Evolutionary conservation across 2,329 filamentous ascomycete species (phyloP), one percentile per base, ranked within the genome.

Genomic region (Teratosphaeria destructans): DNA sequence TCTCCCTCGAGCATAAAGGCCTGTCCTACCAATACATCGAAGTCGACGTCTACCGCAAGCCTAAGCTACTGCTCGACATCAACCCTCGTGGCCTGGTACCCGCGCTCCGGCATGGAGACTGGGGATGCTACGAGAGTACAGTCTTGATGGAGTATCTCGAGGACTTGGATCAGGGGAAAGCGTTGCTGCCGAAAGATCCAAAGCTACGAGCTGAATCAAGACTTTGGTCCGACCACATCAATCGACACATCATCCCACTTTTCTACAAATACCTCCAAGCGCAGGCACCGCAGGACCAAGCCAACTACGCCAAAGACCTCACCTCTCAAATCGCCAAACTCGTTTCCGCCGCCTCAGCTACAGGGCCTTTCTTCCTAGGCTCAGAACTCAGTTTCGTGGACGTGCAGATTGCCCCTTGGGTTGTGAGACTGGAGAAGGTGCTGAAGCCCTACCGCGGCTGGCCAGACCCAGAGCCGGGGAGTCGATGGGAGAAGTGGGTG

Each of bases 91-190:
- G 88, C 0, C 77, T 89, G 7, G 87, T 95, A 2, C 90, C 90
- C 7, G 88, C 86, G 8, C 80, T 95, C 60, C 80, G 85, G 47
- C 87, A 94, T 71, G 88, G 86, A 11, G 84, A 89, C 62, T 95
- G 89, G 89, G 85, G 86, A 0, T 90, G 87, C 67, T 86, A 90
- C 68, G 90, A 95, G 70, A 93, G 88, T 67, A 84, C 83, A 1
- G 86, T 95, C 3, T 81, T 95, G 66, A 81, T 95, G 71, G 90
- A 95, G 86, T 95, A 95, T 73, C 81, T 94, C 39, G 90, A 95
- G 68, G 91, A 95, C 67, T 74, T 90, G 32, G 78, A 83, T 35
- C 72, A 79, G 29, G 82, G 83, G 0, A 76, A 80, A 4, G 74
- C 83, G 6, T 76, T 95, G 7, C 77, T 91, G 32, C 89, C 89